phyloP scores from a whole-genome alignment of 139 green algal genomes.

The Trebouxia sp. region DNA sequence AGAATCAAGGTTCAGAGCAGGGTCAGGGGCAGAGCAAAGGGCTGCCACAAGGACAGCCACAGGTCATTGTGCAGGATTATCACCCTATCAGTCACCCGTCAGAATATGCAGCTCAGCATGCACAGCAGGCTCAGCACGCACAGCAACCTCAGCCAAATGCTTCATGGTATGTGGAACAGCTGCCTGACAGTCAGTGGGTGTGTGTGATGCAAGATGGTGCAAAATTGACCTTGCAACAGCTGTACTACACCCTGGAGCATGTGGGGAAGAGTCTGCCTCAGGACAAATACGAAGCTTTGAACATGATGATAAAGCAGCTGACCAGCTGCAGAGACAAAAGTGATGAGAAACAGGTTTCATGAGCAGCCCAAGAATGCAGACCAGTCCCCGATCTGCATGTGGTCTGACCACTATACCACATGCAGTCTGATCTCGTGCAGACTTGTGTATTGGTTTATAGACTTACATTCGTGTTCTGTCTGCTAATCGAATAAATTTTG shows the following conservation, averaged over 20 bases:
- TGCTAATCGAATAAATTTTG: no score
- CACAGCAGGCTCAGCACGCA: neutral
- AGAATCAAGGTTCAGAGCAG: neutral
- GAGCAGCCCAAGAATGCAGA: no score
- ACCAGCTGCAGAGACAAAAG: neutral
- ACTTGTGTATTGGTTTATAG: no score
- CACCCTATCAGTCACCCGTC: no score
- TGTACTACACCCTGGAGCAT: constrained; percentile 18
- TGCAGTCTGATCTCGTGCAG: no score
- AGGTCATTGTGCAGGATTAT: neutral
- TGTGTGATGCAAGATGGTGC: constrained; percentile 25
- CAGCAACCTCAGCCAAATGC: neutral
- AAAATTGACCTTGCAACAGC: constrained; percentile 5
- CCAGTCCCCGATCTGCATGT: no score
- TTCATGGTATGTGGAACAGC: constrained; percentile 9
- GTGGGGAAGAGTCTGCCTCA: neutral
- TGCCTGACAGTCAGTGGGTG: neutral
- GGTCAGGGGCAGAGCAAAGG: neutral
- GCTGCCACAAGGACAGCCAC: neutral
- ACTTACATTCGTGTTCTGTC: no score
- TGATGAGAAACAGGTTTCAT: no score
- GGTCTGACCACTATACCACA: no score
- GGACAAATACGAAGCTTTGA: constrained; percentile 1
- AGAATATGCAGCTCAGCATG: neutral
- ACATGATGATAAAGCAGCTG: constrained; percentile 16